A percentile compares a stretch with the other conserved stretches of the same genome.
These are phyloP conservation scores for Moniliella sp. DNA, from an alignment of 1,284 basidiomycete species.

Conservation along the genomic window DNA sequence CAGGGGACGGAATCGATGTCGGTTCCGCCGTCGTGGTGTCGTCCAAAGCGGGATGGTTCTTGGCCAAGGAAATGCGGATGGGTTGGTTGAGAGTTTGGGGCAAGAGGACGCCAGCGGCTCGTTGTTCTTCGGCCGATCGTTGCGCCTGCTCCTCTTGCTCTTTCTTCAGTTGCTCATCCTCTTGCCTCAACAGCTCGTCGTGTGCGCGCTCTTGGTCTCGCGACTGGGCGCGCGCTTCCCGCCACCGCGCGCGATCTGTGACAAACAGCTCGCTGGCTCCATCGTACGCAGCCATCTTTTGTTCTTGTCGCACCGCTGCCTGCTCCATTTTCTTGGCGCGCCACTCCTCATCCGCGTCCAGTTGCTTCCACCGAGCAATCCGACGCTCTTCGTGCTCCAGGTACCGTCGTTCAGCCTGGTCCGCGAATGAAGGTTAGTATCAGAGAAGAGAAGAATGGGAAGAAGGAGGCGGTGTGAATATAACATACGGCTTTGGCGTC, in stretches of 20 bases:
- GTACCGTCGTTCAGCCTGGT: constrained; percentile 5
- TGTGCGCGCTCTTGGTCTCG: constrained; percentile 7
- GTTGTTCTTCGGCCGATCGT: constrained; percentile 13
- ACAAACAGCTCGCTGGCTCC: not conserved
- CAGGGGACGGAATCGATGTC: not conserved
- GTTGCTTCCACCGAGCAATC: constrained; percentile 8
- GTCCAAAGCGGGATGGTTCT: not conserved
- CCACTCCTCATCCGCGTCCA: constrained; percentile 2
- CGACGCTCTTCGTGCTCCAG: constrained; percentile 9
- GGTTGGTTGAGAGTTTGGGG: constrained; percentile 2
- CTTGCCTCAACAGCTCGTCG: constrained; percentile 8
- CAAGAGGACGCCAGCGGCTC: constrained; percentile 16
- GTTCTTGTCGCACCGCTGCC: constrained; percentile 13
- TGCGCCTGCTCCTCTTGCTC: constrained; percentile 24
- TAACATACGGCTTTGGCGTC: not conserved
- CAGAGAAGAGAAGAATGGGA: not conserved
- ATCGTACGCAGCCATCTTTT: constrained; percentile 6
- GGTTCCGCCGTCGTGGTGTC: constrained; percentile 1
- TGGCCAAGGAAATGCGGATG: not conserved
- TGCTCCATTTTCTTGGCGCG: constrained; percentile 1
- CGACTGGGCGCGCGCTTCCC: constrained; percentile 16
- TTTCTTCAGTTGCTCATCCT: constrained; percentile 21
- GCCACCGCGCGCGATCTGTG: constrained; percentile 3
- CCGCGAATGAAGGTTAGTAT: not conserved
- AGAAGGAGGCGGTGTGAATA: not conserved